Evolutionary conservation across 2,329 filamentous ascomycete genomes (phyloP).

Genomic region (Colletotrichum paranaense): DNA sequence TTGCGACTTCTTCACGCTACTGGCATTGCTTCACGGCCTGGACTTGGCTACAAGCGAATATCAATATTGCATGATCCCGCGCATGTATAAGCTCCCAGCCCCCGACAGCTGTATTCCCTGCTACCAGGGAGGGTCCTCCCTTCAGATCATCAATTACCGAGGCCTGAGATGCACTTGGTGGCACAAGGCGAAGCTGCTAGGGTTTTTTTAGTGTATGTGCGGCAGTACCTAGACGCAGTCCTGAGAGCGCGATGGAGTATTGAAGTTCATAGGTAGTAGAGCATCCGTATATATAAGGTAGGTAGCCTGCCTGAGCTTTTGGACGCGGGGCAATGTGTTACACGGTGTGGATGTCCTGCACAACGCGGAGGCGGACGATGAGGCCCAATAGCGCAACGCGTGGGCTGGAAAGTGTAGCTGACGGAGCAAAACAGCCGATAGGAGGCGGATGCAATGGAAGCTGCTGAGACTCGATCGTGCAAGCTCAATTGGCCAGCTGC

Average conservation of each 20-base stretch:
- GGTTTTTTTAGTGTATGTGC: constrained; percentile 2
- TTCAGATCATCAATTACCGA: background rate
- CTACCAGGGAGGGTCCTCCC: constrained; percentile 14
- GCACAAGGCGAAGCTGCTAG: background rate
- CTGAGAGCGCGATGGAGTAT: background rate
- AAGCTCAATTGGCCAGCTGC: constrained; percentile 15
- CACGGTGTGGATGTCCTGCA: background rate
- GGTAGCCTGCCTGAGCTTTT: background rate
- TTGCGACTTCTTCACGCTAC: background rate
- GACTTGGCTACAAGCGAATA: background rate
- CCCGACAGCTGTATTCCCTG: constrained; percentile 18
- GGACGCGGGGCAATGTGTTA: background rate
- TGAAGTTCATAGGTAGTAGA: background rate
- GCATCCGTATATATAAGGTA: background rate
- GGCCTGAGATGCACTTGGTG: background rate
- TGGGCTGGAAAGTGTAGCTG: constrained; percentile 8
- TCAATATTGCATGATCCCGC: background rate
- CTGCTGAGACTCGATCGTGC: constrained; percentile 2
- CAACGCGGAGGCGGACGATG: background rate
- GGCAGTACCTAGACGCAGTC: background rate
- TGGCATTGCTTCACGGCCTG: background rate
- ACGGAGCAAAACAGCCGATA: constrained; percentile 1
- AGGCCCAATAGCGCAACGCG: constrained; percentile 6
- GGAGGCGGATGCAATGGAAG: constrained; percentile 25
- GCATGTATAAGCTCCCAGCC: constrained; percentile 15